These are phyloP conservation scores for Polyporus tsugae DNA, from an alignment of 1,284 basidiomycete genomes.

Conservation along the genomic window DNA sequence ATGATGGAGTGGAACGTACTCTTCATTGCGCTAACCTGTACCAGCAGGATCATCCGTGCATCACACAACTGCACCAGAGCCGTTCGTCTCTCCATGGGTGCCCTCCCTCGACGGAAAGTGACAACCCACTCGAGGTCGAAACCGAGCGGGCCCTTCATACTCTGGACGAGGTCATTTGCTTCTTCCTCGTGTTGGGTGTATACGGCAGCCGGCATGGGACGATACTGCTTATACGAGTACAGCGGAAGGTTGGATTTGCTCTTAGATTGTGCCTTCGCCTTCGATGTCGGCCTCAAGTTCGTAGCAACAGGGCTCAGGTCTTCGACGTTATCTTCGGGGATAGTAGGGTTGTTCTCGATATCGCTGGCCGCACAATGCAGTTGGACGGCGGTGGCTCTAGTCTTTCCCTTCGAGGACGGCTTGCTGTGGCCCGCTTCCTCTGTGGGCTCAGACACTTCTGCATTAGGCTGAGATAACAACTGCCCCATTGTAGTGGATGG, in stretches of 20 bases:
- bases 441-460: background rate
- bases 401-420: slow-evolving; percentile 6
- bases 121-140: slow-evolving; percentile 72
- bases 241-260: slow-evolving; percentile 34
- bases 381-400: slow-evolving; percentile 1
- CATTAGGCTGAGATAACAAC: background rate
- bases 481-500: background rate
- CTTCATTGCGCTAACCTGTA: slow-evolving; percentile 64
- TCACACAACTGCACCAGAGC: slow-evolving; percentile 65
- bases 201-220: slow-evolving; percentile 46
- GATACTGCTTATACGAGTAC: slow-evolving; percentile 53
- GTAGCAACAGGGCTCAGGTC: background rate
- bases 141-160: slow-evolving; percentile 57
- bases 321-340: background rate
- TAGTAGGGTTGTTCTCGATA: slow-evolving; percentile 20
- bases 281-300: background rate
- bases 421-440: background rate
- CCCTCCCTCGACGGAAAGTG: slow-evolving; percentile 40
- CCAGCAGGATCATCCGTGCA: slow-evolving; percentile 55
- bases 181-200: slow-evolving; percentile 52
- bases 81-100: slow-evolving; percentile 46
- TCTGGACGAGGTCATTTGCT: slow-evolving; percentile 51
- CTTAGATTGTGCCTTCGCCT: background rate
- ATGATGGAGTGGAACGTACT: slow-evolving; percentile 44
- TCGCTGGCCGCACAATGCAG: slow-evolving; percentile 14